Base-by-base conservation (phyloP, 2,329 filamentous ascomycete genomes). In the Aureobasidium subglaciale region DNA sequence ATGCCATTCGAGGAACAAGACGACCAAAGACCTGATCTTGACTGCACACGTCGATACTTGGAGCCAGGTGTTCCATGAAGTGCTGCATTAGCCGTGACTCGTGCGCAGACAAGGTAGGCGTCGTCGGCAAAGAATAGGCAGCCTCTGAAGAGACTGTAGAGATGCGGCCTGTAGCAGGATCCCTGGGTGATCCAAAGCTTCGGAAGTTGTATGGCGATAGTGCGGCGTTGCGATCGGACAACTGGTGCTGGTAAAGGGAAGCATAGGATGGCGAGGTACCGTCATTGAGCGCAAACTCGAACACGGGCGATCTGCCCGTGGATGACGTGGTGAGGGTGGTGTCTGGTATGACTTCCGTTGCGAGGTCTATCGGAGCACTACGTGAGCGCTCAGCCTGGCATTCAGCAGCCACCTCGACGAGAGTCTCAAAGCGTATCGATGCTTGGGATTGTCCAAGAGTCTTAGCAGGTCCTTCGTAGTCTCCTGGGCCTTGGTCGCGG, bases 1-100 rank as follows among this genome's bases (percentile, higher is more conserved):
- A 73, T 3, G 81, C 78, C 20, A 77, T 70, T 55, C 77, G 71
- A 0, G 81, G 80, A 0, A 84, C 79, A 5, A 78, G 68, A 0
- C 73, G 70, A 52, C 78, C 75, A 60, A 84, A 84, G 57, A 80
- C 78, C 16, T 65, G 59, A 16, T 63, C 57, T 24, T 62, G 62
- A 56, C 69, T 66, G 25, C 63, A 66, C 3, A 70, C 59, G 41
- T 70, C 66, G 38, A 70, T 66, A 16, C 60, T 67, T 1, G 62
- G 56, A 4, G 66, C 61, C 18, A 70, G 50, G 20, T 63, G 58
- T 20, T 69, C 65, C 9, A 68, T 61, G 37, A 64, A 70, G 43
- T 70, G 62, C 16, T 65, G 63, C 37, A 70, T 61, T 16, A 70
- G 58, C 1, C 56, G 56, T 2, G 67, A 66, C 59, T 70, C 63